Evolutionary conservation across 495 filamentous ascomycete genomes (phyloP).

Genomic region (Penicillium diatomitis): DNA sequence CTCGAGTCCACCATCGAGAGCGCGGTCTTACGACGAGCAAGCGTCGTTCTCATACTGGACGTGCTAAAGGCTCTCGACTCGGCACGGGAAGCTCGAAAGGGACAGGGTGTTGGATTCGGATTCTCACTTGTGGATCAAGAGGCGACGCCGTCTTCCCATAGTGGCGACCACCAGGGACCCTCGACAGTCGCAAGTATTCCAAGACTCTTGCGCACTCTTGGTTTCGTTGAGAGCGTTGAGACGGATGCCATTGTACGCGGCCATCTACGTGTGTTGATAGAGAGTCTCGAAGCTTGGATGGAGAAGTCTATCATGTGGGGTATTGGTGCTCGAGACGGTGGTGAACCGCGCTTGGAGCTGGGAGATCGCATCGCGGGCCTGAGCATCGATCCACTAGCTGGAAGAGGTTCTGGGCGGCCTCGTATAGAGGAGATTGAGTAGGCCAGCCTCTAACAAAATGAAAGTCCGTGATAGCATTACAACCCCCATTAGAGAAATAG

Average conservation of each 20-base stretch:
- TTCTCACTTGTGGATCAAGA: constrained; percentile 40
- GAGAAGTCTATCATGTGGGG: constrained; percentile 45
- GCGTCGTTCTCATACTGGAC: constrained; percentile 57
- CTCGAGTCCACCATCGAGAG: constrained; percentile 54
- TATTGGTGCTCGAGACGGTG: constrained; percentile 18
- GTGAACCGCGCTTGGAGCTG: constrained; percentile 21
- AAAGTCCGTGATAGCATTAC: too few relatives aligned
- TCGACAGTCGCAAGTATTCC: constrained; percentile 43
- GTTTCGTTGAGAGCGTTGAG: constrained; percentile 59
- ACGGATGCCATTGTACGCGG: constrained; percentile 63
- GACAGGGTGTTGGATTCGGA: constrained; percentile 47
- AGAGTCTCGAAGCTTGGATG: constrained; percentile 64
- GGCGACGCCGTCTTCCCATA: neutral
- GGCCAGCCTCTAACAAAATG: neutral
- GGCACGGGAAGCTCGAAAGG: constrained; percentile 36
- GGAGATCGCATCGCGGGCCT: constrained; percentile 34
- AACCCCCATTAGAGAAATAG: too few relatives aligned
- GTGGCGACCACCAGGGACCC: constrained; percentile 2
- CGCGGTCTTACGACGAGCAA: constrained; percentile 66
- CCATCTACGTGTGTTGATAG: constrained; percentile 60
- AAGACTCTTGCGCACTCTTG: constrained; percentile 52
- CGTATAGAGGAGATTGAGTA: constrained; percentile 49
- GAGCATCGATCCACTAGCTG: constrained; percentile 26
- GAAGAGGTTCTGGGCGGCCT: constrained; percentile 18
- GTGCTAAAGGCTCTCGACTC: constrained; percentile 57